Evolutionary conservation across 805 yeast species (phyloP).

Genomic region (Lachancea nothofagi): DNA sequence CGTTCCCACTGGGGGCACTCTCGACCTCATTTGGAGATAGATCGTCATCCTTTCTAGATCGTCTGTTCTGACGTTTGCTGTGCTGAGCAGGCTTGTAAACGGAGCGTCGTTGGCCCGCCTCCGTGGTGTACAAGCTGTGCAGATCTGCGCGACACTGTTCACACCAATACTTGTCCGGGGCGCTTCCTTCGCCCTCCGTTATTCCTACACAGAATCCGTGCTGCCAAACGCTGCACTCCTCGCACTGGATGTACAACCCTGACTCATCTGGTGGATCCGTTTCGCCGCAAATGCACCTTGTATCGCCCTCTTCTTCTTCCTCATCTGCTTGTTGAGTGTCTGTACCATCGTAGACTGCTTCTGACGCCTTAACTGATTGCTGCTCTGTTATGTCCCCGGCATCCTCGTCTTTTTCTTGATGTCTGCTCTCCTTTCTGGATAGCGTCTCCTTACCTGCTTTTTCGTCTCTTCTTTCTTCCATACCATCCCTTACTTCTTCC

Average conservation of each 20-base stretch:
- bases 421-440: background rate
- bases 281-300: conserved; percentile 42
- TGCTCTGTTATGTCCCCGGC: conserved; percentile 20
- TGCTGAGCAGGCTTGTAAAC: conserved; percentile 39
- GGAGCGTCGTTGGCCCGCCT: conserved; percentile 24
- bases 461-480: background rate
- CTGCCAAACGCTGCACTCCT: conserved; percentile 92
- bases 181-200: conserved; percentile 54
- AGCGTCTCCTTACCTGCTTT: too few species aligned
- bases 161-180: conserved; percentile 95
- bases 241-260: conserved; percentile 80
- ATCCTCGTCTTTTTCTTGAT: conserved; percentile 1
- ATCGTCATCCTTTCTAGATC: conserved; percentile 7
- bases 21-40: too few species aligned
- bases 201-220: conserved; percentile 95
- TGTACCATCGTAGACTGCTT: background rate
- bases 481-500: background rate
- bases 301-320: conserved; percentile 41
- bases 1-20: background rate
- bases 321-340: conserved; percentile 19
- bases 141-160: conserved; percentile 83
- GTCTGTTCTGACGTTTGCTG: conserved; percentile 29
- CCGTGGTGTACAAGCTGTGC: conserved; percentile 40
- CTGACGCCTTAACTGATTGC: conserved; percentile 8
- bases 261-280: conserved; percentile 41